Percentiles rank a stretch among this genome's conserved stretches.
Conservation (phyloP, 495 filamentous ascomycete species). For the Penicillium simplicissimum region DNA sequence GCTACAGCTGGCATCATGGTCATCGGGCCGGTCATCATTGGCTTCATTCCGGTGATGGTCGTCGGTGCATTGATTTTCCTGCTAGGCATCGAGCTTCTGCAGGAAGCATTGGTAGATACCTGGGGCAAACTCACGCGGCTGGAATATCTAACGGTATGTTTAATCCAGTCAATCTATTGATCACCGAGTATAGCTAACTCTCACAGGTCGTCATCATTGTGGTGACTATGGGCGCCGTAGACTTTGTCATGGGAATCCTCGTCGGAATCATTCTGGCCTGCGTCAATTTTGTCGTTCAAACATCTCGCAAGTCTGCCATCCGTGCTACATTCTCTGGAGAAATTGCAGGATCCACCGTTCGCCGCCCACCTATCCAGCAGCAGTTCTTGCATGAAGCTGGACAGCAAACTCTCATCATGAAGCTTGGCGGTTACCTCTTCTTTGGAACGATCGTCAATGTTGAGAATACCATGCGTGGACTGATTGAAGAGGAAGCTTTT, state of each 20-base stretch:
- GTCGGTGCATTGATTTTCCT: slow-evolving; percentile 93
- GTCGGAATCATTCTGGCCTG: slow-evolving; percentile 91
- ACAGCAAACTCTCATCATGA: slow-evolving; percentile 82
- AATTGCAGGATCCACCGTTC: slow-evolving; percentile 85
- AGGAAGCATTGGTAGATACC: slow-evolving; percentile 85
- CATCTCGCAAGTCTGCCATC: slow-evolving; percentile 83
- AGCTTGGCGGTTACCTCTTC: slow-evolving; percentile 89
- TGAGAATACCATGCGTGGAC: slow-evolving; percentile 76
- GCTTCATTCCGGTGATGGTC: slow-evolving; percentile 94
- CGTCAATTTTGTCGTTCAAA: slow-evolving; percentile 85
- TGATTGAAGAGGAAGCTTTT: slow-evolving; percentile 83
- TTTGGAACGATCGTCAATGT: slow-evolving; percentile 96
- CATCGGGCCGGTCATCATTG: slow-evolving; percentile 82
- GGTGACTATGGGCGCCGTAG: slow-evolving; percentile 91
- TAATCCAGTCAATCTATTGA: no score
- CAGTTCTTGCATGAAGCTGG: slow-evolving; percentile 83
- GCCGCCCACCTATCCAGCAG: slow-evolving; percentile 85
- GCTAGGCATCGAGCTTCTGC: slow-evolving; percentile 84
- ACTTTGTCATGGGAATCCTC: slow-evolving; percentile 92
- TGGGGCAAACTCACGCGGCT: slow-evolving; percentile 80
- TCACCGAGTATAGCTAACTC: not conserved
- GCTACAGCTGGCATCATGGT: slow-evolving; percentile 80
- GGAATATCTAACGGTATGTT: slow-evolving; percentile 81
- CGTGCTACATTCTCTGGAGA: slow-evolving; percentile 83
- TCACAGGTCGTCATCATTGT: slow-evolving; percentile 82